Conservation (phyloP, 768 basidiomycete genomes). For the Pleurotus eryngii region DNA sequence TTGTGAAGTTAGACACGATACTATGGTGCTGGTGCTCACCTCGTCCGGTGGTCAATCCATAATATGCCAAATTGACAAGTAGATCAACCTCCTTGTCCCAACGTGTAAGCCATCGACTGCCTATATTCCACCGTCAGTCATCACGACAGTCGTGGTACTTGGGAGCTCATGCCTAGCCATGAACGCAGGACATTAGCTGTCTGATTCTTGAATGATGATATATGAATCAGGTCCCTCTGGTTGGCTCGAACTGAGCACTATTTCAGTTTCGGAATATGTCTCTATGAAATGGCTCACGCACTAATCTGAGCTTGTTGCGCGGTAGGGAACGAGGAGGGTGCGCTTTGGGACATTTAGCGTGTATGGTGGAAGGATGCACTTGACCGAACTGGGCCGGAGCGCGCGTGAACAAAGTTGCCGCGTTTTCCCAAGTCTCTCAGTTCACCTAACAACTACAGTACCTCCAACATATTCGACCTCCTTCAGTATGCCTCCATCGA, state of each 20-base stretch:
- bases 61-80: slow-evolving; percentile 64
- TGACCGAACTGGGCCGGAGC: neutral
- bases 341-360: neutral
- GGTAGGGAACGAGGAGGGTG: slow-evolving; percentile 53
- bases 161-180: slow-evolving; percentile 60
- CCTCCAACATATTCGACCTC: neutral
- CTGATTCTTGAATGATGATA: slow-evolving; percentile 72
- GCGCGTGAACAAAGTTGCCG: neutral
- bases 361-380: slow-evolving; percentile 5
- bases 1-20: slow-evolving; percentile 7
- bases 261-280: neutral
- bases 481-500: slow-evolving; percentile 8
- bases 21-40: slow-evolving; percentile 37
- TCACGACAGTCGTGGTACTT: slow-evolving; percentile 1
- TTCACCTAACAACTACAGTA: neutral
- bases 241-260: slow-evolving; percentile 68
- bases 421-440: neutral
- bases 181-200: slow-evolving; percentile 70
- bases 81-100: slow-evolving; percentile 84
- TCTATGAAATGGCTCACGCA: slow-evolving; percentile 34
- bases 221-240: slow-evolving; percentile 78
- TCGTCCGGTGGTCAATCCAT: slow-evolving; percentile 69
- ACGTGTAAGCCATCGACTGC: slow-evolving; percentile 73
- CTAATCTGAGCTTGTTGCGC: slow-evolving; percentile 89
- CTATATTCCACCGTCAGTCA: slow-evolving; percentile 32